phyloP scores from a whole-genome alignment of 2,329 filamentous ascomycete genomes.

The Cordyceps militaris region DNA sequence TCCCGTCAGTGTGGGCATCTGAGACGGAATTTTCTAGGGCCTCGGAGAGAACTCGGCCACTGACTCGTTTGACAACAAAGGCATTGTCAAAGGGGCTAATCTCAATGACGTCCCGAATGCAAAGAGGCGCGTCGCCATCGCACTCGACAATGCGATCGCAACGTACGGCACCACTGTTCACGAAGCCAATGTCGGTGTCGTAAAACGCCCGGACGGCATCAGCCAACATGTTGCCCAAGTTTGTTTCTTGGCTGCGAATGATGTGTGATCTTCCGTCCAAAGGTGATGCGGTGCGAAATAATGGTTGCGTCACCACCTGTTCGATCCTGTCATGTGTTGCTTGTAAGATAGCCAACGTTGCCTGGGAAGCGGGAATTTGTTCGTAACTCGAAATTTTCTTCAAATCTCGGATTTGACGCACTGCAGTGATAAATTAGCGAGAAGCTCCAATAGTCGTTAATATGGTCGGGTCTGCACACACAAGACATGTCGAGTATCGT shows the following conservation, averaged over 20 bases:
- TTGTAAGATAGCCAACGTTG: neutral
- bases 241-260: slow-evolving; percentile 20
- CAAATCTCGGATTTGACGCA: neutral
- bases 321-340: slow-evolving; percentile 17
- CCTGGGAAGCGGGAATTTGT: neutral
- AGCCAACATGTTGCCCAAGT: slow-evolving; percentile 22
- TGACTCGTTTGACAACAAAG: slow-evolving; percentile 19
- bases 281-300: slow-evolving; percentile 15
- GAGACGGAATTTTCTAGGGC: slow-evolving; percentile 21
- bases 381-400: neutral
- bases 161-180: slow-evolving; percentile 21
- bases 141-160: slow-evolving; percentile 18
- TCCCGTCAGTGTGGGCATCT: slow-evolving; percentile 21
- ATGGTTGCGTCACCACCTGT: slow-evolving; percentile 16
- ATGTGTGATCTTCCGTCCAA: slow-evolving; percentile 19
- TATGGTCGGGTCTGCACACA: neutral
- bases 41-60: slow-evolving; percentile 12
- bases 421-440: neutral
- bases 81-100: slow-evolving; percentile 21
- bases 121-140: slow-evolving; percentile 12
- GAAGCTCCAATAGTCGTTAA: neutral
- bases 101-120: slow-evolving; percentile 20
- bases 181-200: slow-evolving; percentile 19
- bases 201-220: slow-evolving; percentile 21
- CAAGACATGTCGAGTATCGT: neutral